Evolutionary conservation across 2,329 filamentous ascomycete species (phyloP).

Genomic region (Aspergillus thermomutatus): DNA sequence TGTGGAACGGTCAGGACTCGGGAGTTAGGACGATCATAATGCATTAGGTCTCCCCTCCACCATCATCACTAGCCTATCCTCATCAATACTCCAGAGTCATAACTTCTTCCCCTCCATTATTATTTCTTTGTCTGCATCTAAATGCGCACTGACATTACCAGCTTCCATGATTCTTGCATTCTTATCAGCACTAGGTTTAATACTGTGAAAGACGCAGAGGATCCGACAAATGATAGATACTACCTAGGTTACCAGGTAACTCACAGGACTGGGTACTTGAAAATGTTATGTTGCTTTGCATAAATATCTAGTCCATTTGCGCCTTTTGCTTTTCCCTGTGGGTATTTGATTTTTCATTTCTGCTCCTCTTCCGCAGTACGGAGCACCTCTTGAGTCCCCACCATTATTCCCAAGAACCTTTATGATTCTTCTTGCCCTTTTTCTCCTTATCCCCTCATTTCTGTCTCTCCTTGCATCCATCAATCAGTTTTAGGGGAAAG

Average conservation of each 20-base stretch:
- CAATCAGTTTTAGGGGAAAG: background rate
- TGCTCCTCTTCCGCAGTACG: background rate
- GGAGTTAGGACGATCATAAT: background rate
- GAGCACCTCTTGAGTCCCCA: background rate
- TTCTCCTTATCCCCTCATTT: constrained; percentile 8
- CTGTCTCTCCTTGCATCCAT: constrained; percentile 1
- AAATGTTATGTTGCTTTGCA: background rate
- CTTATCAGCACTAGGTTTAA: background rate
- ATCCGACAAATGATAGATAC: background rate
- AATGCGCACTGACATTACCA: background rate
- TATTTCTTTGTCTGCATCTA: background rate
- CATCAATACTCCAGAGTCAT: background rate
- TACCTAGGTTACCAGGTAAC: background rate
- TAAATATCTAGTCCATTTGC: background rate
- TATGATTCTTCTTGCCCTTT: constrained; percentile 6
- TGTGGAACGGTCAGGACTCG: background rate
- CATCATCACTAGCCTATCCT: background rate
- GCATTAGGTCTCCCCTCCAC: background rate
- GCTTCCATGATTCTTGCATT: background rate
- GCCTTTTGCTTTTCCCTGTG: background rate
- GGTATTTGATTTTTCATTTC: background rate
- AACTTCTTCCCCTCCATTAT: background rate
- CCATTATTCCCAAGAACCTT: background rate
- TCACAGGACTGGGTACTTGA: background rate
- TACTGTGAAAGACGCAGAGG: background rate